A percentile compares a stretch with the other conserved stretches of the same genome.
Conservation (phyloP, 192 early-diverging fungal genomes). For the Backusella mclennaniae region DNA sequence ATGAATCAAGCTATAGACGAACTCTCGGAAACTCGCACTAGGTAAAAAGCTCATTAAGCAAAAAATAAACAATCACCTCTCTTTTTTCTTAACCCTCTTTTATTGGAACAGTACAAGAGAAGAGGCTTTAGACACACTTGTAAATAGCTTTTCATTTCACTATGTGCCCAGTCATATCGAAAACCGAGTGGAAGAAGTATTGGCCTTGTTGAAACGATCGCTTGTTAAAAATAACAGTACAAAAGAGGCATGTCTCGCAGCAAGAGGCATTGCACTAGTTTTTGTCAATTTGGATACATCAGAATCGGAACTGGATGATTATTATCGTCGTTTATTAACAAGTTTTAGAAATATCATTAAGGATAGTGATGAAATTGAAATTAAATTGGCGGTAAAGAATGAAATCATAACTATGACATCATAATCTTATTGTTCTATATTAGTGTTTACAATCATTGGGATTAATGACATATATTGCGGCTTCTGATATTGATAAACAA, state of each 20-base stretch:
- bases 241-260: slow-evolving; percentile 43
- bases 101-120: slow-evolving; percentile 50
- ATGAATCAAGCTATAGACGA: slow-evolving; percentile 51
- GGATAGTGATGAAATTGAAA: slow-evolving; percentile 41
- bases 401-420: neutral
- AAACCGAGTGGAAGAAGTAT: slow-evolving; percentile 44
- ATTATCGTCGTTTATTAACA: slow-evolving; percentile 44
- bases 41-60: slow-evolving; percentile 32
- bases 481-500: slow-evolving; percentile 27
- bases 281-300: slow-evolving; percentile 51
- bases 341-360: slow-evolving; percentile 44
- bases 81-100: neutral
- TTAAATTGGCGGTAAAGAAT: slow-evolving; percentile 45
- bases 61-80: neutral
- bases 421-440: neutral
- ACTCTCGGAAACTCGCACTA: slow-evolving; percentile 49
- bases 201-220: slow-evolving; percentile 57
- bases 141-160: slow-evolving; percentile 46
- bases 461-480: slow-evolving; percentile 28
- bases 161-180: slow-evolving; percentile 56
- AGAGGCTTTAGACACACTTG: slow-evolving; percentile 49
- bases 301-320: slow-evolving; percentile 40
- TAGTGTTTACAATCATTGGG: slow-evolving; percentile 32
- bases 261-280: slow-evolving; percentile 41
- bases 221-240: slow-evolving; percentile 39